Percentiles rank a stretch among this genome's conserved stretches.
Evolutionary conservation across 2,329 filamentous ascomycete genomes (phyloP).

Genomic region (Ophiosphaerella korrae): DNA sequence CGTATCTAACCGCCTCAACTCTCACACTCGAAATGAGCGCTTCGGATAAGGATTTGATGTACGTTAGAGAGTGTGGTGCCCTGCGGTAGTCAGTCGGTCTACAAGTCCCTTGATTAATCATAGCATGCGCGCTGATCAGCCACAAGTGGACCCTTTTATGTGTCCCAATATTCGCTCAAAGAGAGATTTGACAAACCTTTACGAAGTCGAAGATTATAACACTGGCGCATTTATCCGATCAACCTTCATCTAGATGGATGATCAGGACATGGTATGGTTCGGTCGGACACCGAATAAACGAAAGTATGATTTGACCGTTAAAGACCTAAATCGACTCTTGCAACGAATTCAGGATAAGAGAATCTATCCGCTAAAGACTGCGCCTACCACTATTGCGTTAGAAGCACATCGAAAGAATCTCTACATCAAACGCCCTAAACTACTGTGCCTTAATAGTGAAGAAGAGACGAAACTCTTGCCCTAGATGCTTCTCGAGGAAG

Average conservation of each 20-base stretch:
- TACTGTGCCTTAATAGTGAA: conserved; percentile 31
- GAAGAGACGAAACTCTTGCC: conserved; percentile 35
- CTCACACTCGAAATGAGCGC: no score
- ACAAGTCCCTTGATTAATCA: no score
- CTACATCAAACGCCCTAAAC: conserved; percentile 40
- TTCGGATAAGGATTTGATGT: no score
- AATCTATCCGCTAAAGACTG: background rate
- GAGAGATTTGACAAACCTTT: conserved; percentile 15
- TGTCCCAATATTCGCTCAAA: conserved; percentile 12
- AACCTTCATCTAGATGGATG: conserved; percentile 21
- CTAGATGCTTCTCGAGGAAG: conserved; percentile 32
- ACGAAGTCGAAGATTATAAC: conserved; percentile 16
- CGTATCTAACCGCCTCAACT: no score
- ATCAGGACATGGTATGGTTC: conserved; percentile 18
- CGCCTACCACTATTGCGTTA: conserved; percentile 7
- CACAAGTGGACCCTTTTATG: background rate
- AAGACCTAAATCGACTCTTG: conserved; percentile 1
- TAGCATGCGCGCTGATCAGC: no score
- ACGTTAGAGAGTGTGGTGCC: no score
- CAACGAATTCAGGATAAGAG: no score
- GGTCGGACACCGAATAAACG: conserved; percentile 14
- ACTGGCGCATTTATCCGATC: conserved; percentile 17
- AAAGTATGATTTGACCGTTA: conserved; percentile 18
- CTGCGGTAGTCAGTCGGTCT: no score
- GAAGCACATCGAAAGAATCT: conserved; percentile 15